phyloP scores from a whole-genome alignment of 176 grass and related monocot species.

The Triticum monococcum region DNA sequence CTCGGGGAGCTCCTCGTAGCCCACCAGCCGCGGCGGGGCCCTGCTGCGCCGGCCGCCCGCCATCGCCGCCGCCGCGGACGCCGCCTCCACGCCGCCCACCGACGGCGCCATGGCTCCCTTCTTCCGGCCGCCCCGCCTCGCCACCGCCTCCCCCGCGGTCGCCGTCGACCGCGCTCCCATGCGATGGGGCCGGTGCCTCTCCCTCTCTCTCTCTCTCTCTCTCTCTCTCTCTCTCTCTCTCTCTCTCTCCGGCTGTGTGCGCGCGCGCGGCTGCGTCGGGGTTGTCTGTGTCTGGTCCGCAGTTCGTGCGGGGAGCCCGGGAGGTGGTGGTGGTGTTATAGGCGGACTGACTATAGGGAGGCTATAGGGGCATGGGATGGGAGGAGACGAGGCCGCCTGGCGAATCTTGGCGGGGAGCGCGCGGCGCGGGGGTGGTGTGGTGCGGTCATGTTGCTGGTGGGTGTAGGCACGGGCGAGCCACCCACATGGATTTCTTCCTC shows the following conservation, averaged over 20 bases:
- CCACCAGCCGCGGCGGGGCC: constrained; percentile 42
- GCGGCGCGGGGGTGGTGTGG: not conserved
- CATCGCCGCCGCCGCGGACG: not conserved
- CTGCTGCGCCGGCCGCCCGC: not conserved
- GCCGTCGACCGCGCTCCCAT: constrained; percentile 40
- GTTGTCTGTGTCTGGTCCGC: not conserved
- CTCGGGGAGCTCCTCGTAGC: constrained; percentile 92
- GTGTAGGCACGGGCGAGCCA: not conserved
- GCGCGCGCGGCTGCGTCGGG: not conserved
- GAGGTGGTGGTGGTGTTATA: constrained; percentile 5
- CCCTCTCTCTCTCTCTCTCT: not conserved
- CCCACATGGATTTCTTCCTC: constrained; percentile 35
- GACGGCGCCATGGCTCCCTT: constrained; percentile 14
- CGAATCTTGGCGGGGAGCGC: constrained; percentile 53
- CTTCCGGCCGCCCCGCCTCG: constrained; percentile 9
- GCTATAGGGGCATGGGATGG: not conserved
- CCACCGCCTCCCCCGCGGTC: constrained; percentile 27
- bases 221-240: not conserved
- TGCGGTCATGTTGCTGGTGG: not conserved
- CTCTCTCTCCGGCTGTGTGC: not conserved
- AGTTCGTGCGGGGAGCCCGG: not conserved
- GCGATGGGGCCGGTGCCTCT: not conserved
- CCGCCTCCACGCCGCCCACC: not conserved
- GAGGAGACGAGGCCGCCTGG: not conserved
- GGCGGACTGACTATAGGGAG: constrained; percentile 1